phyloP scores from a whole-genome alignment of 192 early-diverging fungal genomes.

The Backusella morwellensis region DNA sequence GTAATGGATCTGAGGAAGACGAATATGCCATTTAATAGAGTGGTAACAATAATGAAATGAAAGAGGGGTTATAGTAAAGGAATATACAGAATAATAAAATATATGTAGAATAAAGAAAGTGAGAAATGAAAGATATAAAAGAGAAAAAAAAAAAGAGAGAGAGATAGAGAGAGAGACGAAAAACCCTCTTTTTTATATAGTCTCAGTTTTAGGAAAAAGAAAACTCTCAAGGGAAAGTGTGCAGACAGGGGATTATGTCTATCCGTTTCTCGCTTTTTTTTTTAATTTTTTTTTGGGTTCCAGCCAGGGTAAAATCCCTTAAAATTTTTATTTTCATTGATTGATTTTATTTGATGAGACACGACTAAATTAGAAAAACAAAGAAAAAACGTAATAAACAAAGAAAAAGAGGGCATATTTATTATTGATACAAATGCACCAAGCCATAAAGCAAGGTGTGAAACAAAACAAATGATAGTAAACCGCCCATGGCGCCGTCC shows the following conservation, averaged over 20 bases:
- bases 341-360: not conserved
- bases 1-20: not conserved
- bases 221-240: not conserved
- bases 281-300: not conserved
- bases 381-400: not conserved
- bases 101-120: not conserved
- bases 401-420: not conserved
- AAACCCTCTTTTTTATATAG: not conserved
- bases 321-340: not conserved
- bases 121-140: not conserved
- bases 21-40: slow-evolving; percentile 4
- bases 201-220: not conserved
- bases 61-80: not conserved
- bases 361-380: not conserved
- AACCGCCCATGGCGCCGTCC: slow-evolving; percentile 56
- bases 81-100: not conserved
- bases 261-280: not conserved
- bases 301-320: not conserved
- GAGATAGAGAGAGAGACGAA: not conserved
- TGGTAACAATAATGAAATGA: not conserved
- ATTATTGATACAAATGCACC: slow-evolving; percentile 76
- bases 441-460: slow-evolving; percentile 77
- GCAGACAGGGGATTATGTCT: not conserved
- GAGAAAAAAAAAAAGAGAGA: not conserved
- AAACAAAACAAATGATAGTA: slow-evolving; percentile 73